Evolutionary conservation across 768 basidiomycete species (phyloP), one percentile per base, ranked within the genome.

Genomic region (Leccinum variicolor): DNA sequence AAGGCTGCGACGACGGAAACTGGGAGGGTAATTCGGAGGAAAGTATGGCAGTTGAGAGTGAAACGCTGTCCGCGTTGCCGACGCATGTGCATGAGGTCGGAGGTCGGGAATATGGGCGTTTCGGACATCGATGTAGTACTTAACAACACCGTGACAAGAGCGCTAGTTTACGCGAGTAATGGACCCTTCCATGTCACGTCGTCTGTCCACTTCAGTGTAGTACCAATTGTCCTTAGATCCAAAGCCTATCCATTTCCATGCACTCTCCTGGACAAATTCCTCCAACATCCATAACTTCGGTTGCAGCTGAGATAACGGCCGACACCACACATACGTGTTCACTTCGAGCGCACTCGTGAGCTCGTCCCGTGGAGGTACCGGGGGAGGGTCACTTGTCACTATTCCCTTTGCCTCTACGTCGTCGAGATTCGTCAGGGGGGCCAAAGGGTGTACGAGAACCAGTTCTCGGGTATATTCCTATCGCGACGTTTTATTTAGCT

Each of bases 251-350:
- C 94, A 95, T 56, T 87, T 87, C 79, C 83, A 84, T 2, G 90
- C 86, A 61, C 84, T 89, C 29, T 89, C 81, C 65, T 74, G 72
- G 29, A 96, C 79, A 66, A 97, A 97, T 3, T 85, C 81, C n/a
- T 85, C 83, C 65, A 88, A 94, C 0, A 84, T 81, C 95, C 95
- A 98, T 4, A 90, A 72, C 29, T 78, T 76, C 0, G 83, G 75
- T 25, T 82, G 75, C 8, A 98, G 75, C 7, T 70, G 59, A 0
- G 64, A 61, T 7, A 81, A 23, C 0, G 73, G 67, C 3, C 74
- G 72, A 26, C 69, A 70, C 81, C 85, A 96, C 23, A 93, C 78
- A 66, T 97, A 98, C 3, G 89, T 86, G 59, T 90, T 79, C 0
- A 81, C 86, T n/a, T 76, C 65, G 1, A 85, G 64, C 0, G 77